Evolutionary conservation across 805 yeast genomes (phyloP).

Genomic region (Candida gorgasii): DNA sequence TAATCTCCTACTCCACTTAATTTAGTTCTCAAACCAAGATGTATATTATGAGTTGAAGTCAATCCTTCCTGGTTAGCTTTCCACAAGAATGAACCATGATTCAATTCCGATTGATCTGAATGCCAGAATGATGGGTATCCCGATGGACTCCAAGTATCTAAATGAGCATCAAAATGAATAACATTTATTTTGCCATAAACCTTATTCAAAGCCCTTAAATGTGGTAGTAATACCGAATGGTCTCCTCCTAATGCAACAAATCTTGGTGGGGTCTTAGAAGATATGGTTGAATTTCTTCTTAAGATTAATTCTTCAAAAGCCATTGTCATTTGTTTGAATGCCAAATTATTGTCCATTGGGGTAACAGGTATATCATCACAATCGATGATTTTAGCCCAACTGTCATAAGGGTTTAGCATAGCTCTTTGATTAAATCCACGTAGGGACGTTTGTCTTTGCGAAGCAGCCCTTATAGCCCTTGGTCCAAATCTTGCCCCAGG

Average conservation of each 20-base stretch:
- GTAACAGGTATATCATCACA: conserved; percentile 61
- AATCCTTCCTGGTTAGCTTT: conserved; percentile 72
- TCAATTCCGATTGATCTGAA: conserved; percentile 59
- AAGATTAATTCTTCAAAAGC: conserved; percentile 59
- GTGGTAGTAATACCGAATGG: conserved; percentile 75
- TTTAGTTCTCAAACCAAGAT: conserved; percentile 77
- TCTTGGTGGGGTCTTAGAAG: conserved; percentile 49
- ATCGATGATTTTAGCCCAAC: conserved; percentile 52
- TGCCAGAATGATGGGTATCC: conserved; percentile 67
- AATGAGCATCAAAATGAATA: conserved; percentile 82
- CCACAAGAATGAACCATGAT: conserved; percentile 89
- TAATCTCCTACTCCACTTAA: conserved; percentile 65
- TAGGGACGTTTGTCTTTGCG: conserved; percentile 66
- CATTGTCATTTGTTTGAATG: conserved; percentile 53
- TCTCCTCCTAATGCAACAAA: conserved; percentile 80
- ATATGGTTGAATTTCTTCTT: conserved; percentile 27
- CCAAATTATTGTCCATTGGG: conserved; percentile 58
- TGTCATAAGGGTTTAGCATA: conserved; percentile 49
- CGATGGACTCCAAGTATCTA: conserved; percentile 79
- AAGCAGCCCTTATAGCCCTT: conserved; percentile 63
- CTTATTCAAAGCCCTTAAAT: conserved; percentile 60
- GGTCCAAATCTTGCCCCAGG: conserved; percentile 89
- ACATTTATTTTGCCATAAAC: conserved; percentile 69
- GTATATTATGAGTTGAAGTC: conserved; percentile 58
- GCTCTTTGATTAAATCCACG: conserved; percentile 74